Base-by-base conservation (phyloP, 2,329 filamentous ascomycete genomes). In the Hypoxylon sp. region DNA sequence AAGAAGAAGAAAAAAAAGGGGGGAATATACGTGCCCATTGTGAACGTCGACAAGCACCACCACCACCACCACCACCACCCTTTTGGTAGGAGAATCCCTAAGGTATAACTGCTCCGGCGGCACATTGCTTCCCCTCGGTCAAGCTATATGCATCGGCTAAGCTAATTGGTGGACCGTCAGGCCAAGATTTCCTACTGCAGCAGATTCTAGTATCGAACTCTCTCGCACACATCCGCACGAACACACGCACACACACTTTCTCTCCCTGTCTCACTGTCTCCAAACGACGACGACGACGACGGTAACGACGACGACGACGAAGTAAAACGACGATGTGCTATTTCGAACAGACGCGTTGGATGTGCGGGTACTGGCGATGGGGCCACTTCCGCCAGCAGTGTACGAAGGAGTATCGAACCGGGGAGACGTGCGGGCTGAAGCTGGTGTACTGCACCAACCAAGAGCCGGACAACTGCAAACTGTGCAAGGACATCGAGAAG, bases 391-490 rank as follows among this genome's bases (percentile, higher is more conserved):
- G 89, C 61, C 84, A 92, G 73, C 92, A 96, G 71, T 97, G 93
- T 81, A 87, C 89, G 73, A 91, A 91, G 74, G 93, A 97, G 72
- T 95, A 96, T 76, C 89, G 93, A 61, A 96, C 90, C 62, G 93
- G 93, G 66, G 93, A 97, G 79, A 97, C 93, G 26, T 97, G 93
- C 75, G 93, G 93, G 56, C 87, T 96, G 76, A 96, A 91, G 75
- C 83, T 96, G 59, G 87, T 96, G 68, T 91, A 89, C 77, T 77
- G 84, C 63, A 92, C 90, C 17, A 78, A 83, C 59, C 77, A 78
- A 51, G 78, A 87, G 44, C 63, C 71, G 31, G 82, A 82, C 46
- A 82, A 84, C 64, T 97, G 93, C 79, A 90, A 89, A 69, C 79
- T 91, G 57, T 97, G 93, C 76, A 87, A 91, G 67, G 91, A 94